phyloP scores from a whole-genome alignment of 768 basidiomycete species.

The Rhodotorula sphaerocarpa region DNA sequence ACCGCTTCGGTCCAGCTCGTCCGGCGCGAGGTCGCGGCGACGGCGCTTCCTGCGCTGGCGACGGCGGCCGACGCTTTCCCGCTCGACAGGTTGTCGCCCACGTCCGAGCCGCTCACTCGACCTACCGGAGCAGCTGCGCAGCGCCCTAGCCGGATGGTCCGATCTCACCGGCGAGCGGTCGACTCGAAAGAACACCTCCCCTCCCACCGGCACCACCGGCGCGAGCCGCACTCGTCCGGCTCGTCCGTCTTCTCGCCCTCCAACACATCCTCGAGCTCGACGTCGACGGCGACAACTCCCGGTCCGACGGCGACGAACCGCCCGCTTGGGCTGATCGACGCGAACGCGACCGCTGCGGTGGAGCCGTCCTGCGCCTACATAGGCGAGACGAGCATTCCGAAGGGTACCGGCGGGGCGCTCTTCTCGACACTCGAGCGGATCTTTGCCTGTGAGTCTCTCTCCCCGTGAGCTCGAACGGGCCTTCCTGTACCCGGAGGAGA shows the following conservation, averaged over 20 bases:
- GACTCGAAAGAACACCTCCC: neutral
- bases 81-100: too few species aligned
- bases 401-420: conserved; percentile 17
- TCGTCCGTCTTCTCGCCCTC: too few species aligned
- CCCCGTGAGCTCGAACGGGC: neutral
- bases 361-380: conserved; percentile 6
- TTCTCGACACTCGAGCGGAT: conserved; percentile 30
- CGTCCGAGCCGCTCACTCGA: neutral
- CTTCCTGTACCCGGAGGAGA: neutral
- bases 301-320: neutral
- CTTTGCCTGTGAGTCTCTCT: conserved; percentile 8
- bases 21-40: conserved; percentile 3
- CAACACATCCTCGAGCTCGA: too few species aligned
- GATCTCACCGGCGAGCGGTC: neutral
- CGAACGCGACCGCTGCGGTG: too few species aligned
- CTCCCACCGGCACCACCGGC: neutral
- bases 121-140: neutral
- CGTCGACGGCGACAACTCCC: too few species aligned
- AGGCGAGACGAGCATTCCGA: conserved; percentile 21
- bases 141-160: neutral
- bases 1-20: conserved; percentile 9
- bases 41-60: too few species aligned
- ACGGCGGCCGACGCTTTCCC: too few species aligned
- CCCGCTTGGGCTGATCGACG: too few species aligned
- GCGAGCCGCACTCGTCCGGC: too few species aligned